These are phyloP conservation scores for Periconia digitata DNA, from an alignment of 2,329 filamentous ascomycete genomes.

Conservation along the genomic window DNA sequence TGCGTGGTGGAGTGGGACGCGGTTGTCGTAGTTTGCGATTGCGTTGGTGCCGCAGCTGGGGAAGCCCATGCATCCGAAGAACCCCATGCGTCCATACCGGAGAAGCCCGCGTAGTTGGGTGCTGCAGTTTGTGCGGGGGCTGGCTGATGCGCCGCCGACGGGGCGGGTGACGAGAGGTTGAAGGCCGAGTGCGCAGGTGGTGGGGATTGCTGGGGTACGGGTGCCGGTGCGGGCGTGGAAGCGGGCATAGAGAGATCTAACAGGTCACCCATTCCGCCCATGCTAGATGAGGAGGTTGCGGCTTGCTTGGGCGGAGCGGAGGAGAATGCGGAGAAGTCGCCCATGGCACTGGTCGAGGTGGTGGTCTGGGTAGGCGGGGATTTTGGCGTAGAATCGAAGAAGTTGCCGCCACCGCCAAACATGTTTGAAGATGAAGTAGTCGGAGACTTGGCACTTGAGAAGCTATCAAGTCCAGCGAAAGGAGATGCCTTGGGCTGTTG, in stretches of 20 bases:
- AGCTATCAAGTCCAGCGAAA: constrained; percentile 64
- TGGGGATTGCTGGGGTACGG: constrained; percentile 32
- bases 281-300: constrained; percentile 50
- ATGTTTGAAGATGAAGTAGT: constrained; percentile 50
- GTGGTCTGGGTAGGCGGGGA: constrained; percentile 44
- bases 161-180: constrained; percentile 50
- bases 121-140: constrained; percentile 35
- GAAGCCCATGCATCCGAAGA: constrained; percentile 78
- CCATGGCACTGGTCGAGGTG: constrained; percentile 56
- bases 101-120: constrained; percentile 46
- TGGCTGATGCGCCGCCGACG: constrained; percentile 39
- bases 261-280: constrained; percentile 83
- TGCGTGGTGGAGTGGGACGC: constrained; percentile 42
- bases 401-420: constrained; percentile 69
- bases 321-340: constrained; percentile 67
- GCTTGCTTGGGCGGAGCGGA: constrained; percentile 54
- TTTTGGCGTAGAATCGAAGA: constrained; percentile 76
- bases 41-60: constrained; percentile 59
- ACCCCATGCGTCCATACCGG: constrained; percentile 77
- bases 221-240: constrained; percentile 21
- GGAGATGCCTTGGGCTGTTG: constrained; percentile 60
- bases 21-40: constrained; percentile 39
- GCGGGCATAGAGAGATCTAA: constrained; percentile 39
- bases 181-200: constrained; percentile 68
- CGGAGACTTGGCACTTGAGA: constrained; percentile 47